A percentile compares a stretch with the other conserved stretches of the same genome.
phyloP scores from a whole-genome alignment of 108 stramenopile species.

The Aurantiochytrium sp. region DNA sequence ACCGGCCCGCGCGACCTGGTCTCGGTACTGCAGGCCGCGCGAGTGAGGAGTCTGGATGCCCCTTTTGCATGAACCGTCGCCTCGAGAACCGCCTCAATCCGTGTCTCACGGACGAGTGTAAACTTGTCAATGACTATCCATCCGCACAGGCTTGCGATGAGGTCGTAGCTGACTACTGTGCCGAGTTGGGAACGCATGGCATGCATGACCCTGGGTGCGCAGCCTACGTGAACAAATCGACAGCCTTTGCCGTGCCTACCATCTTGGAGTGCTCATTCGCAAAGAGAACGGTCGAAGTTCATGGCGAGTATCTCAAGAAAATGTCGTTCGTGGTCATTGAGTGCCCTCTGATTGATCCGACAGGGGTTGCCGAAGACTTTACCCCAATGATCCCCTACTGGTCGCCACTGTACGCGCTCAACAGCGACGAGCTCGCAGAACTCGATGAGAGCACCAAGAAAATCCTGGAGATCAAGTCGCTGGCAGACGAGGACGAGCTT shows the following conservation, averaged over 20 bases:
- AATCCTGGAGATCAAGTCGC: neutral
- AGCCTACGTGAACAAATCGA: neutral
- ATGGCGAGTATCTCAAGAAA: neutral
- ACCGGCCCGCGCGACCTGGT: neutral
- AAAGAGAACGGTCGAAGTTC: neutral
- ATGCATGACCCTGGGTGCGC: neutral
- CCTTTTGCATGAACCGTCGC: neutral
- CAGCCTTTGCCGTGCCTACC: neutral
- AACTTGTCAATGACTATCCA: neutral
- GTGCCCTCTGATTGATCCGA: neutral
- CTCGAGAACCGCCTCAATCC: neutral
- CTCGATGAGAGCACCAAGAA: neutral
- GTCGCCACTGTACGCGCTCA: neutral
- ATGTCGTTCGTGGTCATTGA: neutral
- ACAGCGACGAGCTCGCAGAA: neutral
- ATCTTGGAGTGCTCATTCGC: neutral
- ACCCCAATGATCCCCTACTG: neutral
- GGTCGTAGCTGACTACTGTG: neutral
- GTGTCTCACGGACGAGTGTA: neutral
- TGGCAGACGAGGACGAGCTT: neutral
- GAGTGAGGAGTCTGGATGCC: neutral
- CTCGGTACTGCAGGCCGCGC: neutral
- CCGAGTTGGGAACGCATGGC: neutral
- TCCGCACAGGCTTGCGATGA: neutral
- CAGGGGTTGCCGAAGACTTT: neutral